A percentile compares a stretch with the other conserved stretches of the same genome.
Evolutionary conservation across 129 eudicot species (phyloP).

Genomic region (Flaveria sonorensis): DNA sequence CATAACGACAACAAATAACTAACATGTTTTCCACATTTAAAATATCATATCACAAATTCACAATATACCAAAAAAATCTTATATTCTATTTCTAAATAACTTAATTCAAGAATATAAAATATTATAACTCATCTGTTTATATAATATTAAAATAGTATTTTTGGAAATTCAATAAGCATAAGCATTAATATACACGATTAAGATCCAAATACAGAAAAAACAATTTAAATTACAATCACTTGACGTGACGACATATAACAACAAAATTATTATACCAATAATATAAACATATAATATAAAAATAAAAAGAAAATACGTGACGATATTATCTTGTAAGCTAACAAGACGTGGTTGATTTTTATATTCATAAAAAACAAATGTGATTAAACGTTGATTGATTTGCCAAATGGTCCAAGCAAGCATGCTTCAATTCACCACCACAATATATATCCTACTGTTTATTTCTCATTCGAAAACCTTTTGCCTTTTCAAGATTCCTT

Average conservation of each 20-base stretch:
- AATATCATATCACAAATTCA: no score
- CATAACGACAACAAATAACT: no score
- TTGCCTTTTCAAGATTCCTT: slow-evolving; percentile 31
- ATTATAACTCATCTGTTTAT: no score
- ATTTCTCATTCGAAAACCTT: neutral
- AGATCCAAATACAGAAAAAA: neutral
- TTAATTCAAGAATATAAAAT: neutral
- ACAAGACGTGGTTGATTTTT: slow-evolving; percentile 31
- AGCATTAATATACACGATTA: neutral
- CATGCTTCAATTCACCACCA: slow-evolving; percentile 38
- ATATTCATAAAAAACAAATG: slow-evolving; percentile 8
- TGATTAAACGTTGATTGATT: slow-evolving; percentile 25
- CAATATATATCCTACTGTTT: slow-evolving; percentile 1
- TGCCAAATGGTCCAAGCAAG: slow-evolving; percentile 26
- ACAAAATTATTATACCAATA: neutral
- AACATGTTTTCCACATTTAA: no score
- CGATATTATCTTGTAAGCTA: slow-evolving; percentile 14
- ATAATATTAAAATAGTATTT: neutral
- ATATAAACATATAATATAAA: neutral
- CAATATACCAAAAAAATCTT: no score
- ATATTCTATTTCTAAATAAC: neutral
- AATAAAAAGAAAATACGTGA: neutral
- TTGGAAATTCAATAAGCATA: neutral
- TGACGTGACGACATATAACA: neutral
- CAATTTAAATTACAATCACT: neutral